Conservation (phyloP, 805 yeast species). For the Starmerella sirachaensis region DNA sequence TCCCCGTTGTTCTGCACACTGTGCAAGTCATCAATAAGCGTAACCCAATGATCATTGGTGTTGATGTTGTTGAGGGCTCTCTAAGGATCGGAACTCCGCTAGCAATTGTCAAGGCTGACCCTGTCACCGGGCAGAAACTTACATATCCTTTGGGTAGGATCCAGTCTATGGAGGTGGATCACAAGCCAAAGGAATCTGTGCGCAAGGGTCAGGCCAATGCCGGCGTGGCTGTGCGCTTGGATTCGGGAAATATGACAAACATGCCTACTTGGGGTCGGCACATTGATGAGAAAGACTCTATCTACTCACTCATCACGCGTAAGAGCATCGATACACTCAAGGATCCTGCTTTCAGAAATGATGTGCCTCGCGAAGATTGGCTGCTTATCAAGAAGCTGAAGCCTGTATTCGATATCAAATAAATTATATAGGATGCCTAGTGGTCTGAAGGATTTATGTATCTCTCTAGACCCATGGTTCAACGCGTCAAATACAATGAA, state of each 20-base stretch:
- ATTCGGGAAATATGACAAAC: constrained; percentile 68
- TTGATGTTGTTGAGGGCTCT: constrained; percentile 86
- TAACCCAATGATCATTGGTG: constrained; percentile 99
- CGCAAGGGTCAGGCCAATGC: constrained; percentile 93
- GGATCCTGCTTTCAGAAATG: constrained; percentile 94
- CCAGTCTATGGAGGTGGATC: constrained; percentile 89
- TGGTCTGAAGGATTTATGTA: too few relatives aligned
- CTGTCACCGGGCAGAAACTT: constrained; percentile 63
- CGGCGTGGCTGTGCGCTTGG: constrained; percentile 98
- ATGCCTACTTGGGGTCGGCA: constrained; percentile 99
- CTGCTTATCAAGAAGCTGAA: constrained; percentile 76
- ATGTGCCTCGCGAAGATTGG: constrained; percentile 95
- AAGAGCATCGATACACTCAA: constrained; percentile 92
- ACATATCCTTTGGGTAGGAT: constrained; percentile 73
- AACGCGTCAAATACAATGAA: too few relatives aligned
- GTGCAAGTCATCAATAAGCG: constrained; percentile 95
- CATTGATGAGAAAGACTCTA: constrained; percentile 80
- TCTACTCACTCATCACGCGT: constrained; percentile 84
- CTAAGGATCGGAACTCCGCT: constrained; percentile 89
- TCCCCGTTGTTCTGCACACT: constrained; percentile 91
- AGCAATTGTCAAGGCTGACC: constrained; percentile 82
- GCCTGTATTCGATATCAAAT: constrained; percentile 73
- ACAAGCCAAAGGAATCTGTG: constrained; percentile 63
- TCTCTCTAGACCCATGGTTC: too few relatives aligned
- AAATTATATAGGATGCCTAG: constrained; percentile 22